Conservation (phyloP, 306 rosid genomes). For the Crotalaria pallida region DNA sequence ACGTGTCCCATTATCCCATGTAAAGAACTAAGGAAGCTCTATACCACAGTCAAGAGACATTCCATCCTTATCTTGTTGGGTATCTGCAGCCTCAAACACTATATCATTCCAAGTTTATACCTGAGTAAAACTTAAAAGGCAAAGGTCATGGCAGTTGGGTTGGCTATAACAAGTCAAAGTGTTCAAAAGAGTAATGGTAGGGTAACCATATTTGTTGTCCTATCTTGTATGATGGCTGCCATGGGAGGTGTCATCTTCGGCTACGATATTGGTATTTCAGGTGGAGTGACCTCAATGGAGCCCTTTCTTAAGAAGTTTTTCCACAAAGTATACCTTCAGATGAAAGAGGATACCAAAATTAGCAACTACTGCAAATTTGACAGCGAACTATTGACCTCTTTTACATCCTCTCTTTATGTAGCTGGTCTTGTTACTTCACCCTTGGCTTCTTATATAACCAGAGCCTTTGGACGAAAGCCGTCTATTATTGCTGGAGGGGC, state of each 20-base stretch:
- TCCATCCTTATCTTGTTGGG: not conserved
- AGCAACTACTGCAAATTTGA: conserved; percentile 74
- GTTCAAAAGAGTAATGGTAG: conserved; percentile 19
- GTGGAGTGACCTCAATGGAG: conserved; percentile 73
- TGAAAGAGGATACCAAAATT: conserved; percentile 41
- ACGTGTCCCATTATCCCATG: not conserved
- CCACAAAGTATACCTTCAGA: conserved; percentile 43
- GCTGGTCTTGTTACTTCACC: conserved; percentile 67
- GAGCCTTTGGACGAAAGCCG: conserved; percentile 56
- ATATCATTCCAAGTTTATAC: not conserved
- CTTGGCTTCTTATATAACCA: conserved; percentile 55
- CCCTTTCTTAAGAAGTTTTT: conserved; percentile 64
- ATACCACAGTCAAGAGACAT: conserved; percentile 3
- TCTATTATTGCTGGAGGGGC: conserved; percentile 59
- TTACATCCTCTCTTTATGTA: conserved; percentile 71
- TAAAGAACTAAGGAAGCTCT: not conserved
- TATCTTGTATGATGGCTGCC: conserved; percentile 43
- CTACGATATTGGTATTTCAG: conserved; percentile 42
- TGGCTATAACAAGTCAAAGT: conserved; percentile 17
- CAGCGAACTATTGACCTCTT: conserved; percentile 56
- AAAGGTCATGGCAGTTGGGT: conserved; percentile 28
- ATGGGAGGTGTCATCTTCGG: conserved; percentile 42
- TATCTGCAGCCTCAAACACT: not conserved
- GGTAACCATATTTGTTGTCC: conserved; percentile 26
- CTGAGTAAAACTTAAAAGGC: not conserved